These are phyloP conservation scores for Gnomoniopsis smithogilvyi DNA, from an alignment of 2,329 filamentous ascomycete species.

Conservation along the genomic window DNA sequence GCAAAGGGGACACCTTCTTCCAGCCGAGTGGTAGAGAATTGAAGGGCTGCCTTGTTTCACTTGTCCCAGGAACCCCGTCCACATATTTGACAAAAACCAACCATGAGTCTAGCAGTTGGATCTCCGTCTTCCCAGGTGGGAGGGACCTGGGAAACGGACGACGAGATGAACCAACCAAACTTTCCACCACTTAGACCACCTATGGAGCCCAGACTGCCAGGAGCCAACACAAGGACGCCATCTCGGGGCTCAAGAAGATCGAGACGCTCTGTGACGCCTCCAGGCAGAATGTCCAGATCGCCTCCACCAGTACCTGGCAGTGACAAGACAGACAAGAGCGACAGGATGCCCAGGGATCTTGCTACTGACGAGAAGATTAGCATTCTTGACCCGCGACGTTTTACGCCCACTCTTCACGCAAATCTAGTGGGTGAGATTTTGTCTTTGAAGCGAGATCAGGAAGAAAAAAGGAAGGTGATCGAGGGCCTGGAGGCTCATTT, in stretches of 20 bases:
- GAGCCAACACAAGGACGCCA: constrained; percentile 62
- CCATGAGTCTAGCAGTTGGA: background rate
- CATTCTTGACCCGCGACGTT: constrained; percentile 82
- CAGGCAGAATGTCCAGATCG: constrained; percentile 53
- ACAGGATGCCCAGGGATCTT: constrained; percentile 56
- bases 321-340: constrained; percentile 42
- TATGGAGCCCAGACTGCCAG: constrained; percentile 47
- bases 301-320: constrained; percentile 46
- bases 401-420: constrained; percentile 92
- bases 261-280: constrained; percentile 65
- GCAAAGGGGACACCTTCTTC: background rate
- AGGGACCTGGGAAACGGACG: constrained; percentile 61
- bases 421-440: constrained; percentile 94
- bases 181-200: constrained; percentile 65
- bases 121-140: constrained; percentile 39
- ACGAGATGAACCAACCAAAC: constrained; percentile 56
- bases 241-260: constrained; percentile 63
- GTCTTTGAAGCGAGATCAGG: constrained; percentile 79
- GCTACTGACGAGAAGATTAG: constrained; percentile 65
- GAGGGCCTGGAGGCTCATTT: constrained; percentile 77
- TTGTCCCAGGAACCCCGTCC: background rate
- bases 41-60: background rate
- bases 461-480: constrained; percentile 83
- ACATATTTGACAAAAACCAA: background rate
- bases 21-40: background rate